These are phyloP conservation scores for Heliamphora pulchella DNA, from an alignment of 179 eudicot genomes.

Conservation along the genomic window DNA sequence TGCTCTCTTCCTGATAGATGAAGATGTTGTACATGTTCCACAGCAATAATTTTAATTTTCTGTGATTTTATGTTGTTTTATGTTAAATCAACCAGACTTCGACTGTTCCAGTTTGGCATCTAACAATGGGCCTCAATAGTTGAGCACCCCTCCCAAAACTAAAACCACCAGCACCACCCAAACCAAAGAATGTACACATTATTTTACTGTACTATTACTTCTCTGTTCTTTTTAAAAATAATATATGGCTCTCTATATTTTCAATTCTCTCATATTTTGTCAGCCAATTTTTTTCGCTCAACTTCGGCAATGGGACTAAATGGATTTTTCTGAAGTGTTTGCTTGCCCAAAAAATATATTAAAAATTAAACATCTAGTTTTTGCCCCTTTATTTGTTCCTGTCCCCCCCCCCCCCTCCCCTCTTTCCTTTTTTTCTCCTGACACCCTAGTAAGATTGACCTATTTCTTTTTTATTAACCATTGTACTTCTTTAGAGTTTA, in stretches of 20 bases:
- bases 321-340: background rate
- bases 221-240: background rate
- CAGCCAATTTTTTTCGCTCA: background rate
- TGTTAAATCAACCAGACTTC: background rate
- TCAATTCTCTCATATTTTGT: background rate
- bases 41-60: conserved; percentile 2
- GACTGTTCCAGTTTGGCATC: too few relatives aligned
- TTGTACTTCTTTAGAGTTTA: background rate
- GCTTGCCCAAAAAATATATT: background rate
- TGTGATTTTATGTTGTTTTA: background rate
- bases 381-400: background rate
- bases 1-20: background rate
- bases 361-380: background rate
- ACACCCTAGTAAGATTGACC: background rate
- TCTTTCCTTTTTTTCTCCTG: too few relatives aligned
- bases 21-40: background rate
- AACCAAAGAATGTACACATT: background rate
- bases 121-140: background rate
- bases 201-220: background rate
- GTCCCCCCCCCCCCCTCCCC: too few relatives aligned
- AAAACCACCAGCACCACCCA: background rate
- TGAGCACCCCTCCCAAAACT: background rate
- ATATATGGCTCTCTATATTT: background rate
- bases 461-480: background rate
- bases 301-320: background rate